Conservation (phyloP, 2,329 filamentous ascomycete genomes). For the Colletotrichum musicola region DNA sequence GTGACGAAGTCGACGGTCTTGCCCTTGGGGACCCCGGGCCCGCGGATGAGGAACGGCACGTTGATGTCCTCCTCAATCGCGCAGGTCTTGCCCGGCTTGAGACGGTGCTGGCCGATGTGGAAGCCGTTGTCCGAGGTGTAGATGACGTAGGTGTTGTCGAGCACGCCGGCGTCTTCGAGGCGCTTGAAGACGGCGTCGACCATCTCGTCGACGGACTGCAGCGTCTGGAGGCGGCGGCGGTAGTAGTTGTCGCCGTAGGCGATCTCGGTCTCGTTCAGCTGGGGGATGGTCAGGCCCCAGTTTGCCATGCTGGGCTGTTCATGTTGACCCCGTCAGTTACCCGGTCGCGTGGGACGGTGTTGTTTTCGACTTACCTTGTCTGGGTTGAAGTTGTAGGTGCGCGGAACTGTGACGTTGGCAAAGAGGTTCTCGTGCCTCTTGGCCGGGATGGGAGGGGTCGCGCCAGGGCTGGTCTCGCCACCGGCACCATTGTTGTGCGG, state of each 20-base stretch:
- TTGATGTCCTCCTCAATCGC: constrained; percentile 71
- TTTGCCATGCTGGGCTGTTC: constrained; percentile 55
- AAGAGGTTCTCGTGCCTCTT: constrained; percentile 74
- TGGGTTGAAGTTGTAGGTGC: constrained; percentile 76
- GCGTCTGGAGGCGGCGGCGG: constrained; percentile 61
- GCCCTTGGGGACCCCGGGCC: constrained; percentile 62
- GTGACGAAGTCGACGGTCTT: constrained; percentile 60
- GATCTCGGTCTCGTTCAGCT: constrained; percentile 56
- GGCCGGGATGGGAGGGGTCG: constrained; percentile 65
- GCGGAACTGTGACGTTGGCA: constrained; percentile 67
- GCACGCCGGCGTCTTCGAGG: constrained; percentile 64
- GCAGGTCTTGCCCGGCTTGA: constrained; percentile 70
- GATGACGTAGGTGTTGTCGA: constrained; percentile 72
- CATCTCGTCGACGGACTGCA: constrained; percentile 69
- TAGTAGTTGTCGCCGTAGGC: constrained; percentile 65
- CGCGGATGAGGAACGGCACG: constrained; percentile 68
- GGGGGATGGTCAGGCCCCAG: constrained; percentile 59
- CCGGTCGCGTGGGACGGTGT: no score
- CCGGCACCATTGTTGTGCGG: constrained; percentile 68
- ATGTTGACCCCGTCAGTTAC: no score
- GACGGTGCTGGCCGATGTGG: constrained; percentile 70
- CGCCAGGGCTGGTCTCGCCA: constrained; percentile 27
- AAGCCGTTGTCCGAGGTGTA: constrained; percentile 73
- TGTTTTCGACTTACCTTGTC: constrained; percentile 54
- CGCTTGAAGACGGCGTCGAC: constrained; percentile 60